phyloP scores from a whole-genome alignment of 2,329 filamentous ascomycete genomes.

The Epichloe sibirici region DNA sequence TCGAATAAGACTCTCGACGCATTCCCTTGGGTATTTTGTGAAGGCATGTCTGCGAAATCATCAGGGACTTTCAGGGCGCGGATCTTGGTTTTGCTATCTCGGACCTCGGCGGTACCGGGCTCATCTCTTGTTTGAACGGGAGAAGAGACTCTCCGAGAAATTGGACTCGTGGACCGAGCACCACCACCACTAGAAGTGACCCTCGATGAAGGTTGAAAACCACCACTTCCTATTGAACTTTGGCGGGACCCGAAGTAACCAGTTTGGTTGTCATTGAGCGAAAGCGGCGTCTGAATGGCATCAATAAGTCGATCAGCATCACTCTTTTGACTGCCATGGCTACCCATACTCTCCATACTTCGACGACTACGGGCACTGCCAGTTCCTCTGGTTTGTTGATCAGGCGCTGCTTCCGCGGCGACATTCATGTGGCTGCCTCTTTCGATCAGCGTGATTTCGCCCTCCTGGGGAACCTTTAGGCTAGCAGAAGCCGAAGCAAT shows the following conservation, averaged over 20 bases:
- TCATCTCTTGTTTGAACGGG: slow-evolving; percentile 9
- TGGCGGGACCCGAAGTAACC: slow-evolving; percentile 16
- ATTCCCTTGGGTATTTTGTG: slow-evolving; percentile 17
- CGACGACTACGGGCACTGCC: slow-evolving; percentile 13
- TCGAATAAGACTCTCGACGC: slow-evolving; percentile 29
- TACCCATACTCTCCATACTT: slow-evolving; percentile 29
- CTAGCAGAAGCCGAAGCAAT: slow-evolving; percentile 13
- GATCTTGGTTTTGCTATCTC: slow-evolving; percentile 33
- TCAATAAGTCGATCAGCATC: slow-evolving; percentile 62
- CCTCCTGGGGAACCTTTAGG: slow-evolving; percentile 21
- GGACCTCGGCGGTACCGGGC: slow-evolving; percentile 25
- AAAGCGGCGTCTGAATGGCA: slow-evolving; percentile 52
- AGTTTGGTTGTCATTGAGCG: slow-evolving; percentile 24
- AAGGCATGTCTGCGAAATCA: slow-evolving; percentile 26
- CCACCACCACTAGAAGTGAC: slow-evolving; percentile 3
- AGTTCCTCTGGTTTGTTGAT: slow-evolving; percentile 5
- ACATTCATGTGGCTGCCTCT: slow-evolving; percentile 21
- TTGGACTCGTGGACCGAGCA: slow-evolving; percentile 9
- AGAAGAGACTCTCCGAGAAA: neutral
- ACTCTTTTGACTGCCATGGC: slow-evolving; percentile 38
- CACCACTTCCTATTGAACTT: slow-evolving; percentile 9
- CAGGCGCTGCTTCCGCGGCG: slow-evolving; percentile 6
- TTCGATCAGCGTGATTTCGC: slow-evolving; percentile 53
- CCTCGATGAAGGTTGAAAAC: slow-evolving; percentile 3
- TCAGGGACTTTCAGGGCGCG: slow-evolving; percentile 37